Conservation (phyloP, 2,329 filamentous ascomycete genomes). For the Paramyrothecium sp. region DNA sequence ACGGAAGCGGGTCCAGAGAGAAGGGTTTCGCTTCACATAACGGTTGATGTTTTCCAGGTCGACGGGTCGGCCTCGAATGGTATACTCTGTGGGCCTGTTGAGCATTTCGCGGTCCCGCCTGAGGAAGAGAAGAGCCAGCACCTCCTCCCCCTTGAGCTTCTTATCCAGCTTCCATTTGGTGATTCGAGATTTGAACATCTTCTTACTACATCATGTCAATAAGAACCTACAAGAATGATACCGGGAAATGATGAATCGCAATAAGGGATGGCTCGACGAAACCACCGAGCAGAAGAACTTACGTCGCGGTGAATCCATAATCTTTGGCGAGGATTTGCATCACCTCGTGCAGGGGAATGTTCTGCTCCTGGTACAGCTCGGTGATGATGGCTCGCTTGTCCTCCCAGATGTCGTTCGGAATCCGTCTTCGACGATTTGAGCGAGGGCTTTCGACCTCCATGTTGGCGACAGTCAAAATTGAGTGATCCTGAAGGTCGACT, state of each 20-base stretch:
- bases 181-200: slow-evolving; percentile 43
- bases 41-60: slow-evolving; percentile 38
- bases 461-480: not conserved
- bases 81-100: slow-evolving; percentile 30
- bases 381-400: slow-evolving; percentile 33
- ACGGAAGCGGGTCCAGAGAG: slow-evolving; percentile 27
- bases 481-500: not conserved
- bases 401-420: slow-evolving; percentile 30
- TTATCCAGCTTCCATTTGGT: slow-evolving; percentile 41
- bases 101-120: slow-evolving; percentile 33
- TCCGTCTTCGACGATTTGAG: slow-evolving; percentile 12
- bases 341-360: slow-evolving; percentile 37
- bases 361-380: slow-evolving; percentile 37
- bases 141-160: slow-evolving; percentile 39
- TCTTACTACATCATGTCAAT: slow-evolving; percentile 25
- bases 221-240: too few species aligned
- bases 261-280: not conserved
- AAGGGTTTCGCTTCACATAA: slow-evolving; percentile 37
- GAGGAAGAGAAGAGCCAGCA: slow-evolving; percentile 34
- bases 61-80: slow-evolving; percentile 35
- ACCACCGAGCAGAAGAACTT: slow-evolving; percentile 11
- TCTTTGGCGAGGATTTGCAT: slow-evolving; percentile 36
- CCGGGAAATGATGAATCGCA: too few species aligned
- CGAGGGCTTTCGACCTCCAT: not conserved
- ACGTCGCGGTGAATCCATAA: slow-evolving; percentile 37